Base-by-base conservation (phyloP, 2,329 filamentous ascomycete genomes). In the Scedosporium aurantiacum region DNA sequence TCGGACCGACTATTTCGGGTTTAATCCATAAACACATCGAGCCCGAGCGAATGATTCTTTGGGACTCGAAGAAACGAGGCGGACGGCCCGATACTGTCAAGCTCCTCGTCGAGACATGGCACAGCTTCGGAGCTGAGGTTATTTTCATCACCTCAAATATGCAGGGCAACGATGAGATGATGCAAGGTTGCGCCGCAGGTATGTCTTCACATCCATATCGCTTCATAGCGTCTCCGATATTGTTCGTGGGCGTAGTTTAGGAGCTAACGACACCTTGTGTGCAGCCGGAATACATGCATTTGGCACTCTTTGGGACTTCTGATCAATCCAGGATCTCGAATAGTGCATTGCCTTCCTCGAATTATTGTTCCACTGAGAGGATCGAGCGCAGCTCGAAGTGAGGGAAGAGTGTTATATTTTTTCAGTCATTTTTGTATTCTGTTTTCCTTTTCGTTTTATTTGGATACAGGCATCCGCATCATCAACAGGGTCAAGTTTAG, bases 111-210 rank as follows among this genome's bases (percentile, higher is more conserved):
- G 73, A 74, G 23, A 73, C 72, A 12, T 76, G 71, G 70, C 57
- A 65, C 37, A 73, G 69, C 64, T 76, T 74, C 63, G 70, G 72
- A 12, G 74, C 74, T 4, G 74, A 76, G 66, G 74, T 76, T 52
- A 75, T 76, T 61, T 76, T 76, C 67, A 76, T 76, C 64, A 75
- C 74, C 1, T 74, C 71, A 45, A 76, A 76, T 63, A 72, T 65
- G 70, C 66, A 71, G 61, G 73, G 74, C 28, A 75, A 76, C 63
- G 72, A 75, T 62, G 74, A 76, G 67, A 75, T 76, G 73, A 75
- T 75, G 72, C 71, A 72, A 61, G 74, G 74, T 28, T 76, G 73
- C 63, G 68, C 67, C 62, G 71, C 66, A 64, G 71, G 73, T 60
- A 55, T 7, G 58, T 21, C 21, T 54, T 28, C 21, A 28, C 74